Evolutionary conservation across 805 yeast genomes (phyloP), one percentile per base, ranked within the genome.

Genomic region (Blastobotrys attinorum): DNA sequence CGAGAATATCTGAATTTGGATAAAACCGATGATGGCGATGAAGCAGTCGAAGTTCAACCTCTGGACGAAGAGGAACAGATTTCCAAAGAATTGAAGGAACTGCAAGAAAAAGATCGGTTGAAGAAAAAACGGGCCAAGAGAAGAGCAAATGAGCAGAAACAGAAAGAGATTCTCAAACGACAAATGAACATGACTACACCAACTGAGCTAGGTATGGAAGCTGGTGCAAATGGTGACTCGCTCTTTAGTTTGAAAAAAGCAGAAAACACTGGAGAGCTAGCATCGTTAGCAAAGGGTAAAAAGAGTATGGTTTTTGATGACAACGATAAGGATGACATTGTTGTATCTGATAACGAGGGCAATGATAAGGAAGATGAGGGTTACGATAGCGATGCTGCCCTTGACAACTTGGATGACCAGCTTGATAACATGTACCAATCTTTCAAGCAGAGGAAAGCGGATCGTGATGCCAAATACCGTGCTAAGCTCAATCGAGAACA

Each of bases 171-270:
- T 39, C 71, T 75, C 39, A 77, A 97, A 68, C 81, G 87, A 84
- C 97, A 92, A 67, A 81, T 92, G 90, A 86, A 85, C 63, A 89
- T 92, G 96, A 70, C 84, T 46, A 85, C 96, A 4, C 96, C 95
- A 58, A 77, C 75, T 68, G 95, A 88, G 58, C 79, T 92, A 50
- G 97, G 97, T 74, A 71, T 86, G 43, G 98, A 92, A 60, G 96
- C 96, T 15, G 90, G 86, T 15, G 70, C 77, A 47, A 13, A 15
- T 7, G 96, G 92, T 31, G 72, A 82, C 44, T 75, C 89, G 1
- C 68, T 87, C 46, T 92, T 92, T 69, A 86, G 81, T 58, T 71
- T 92, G 60, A 82, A 79, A 57, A 66, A 75, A n/a, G 96, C 96
- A 3, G 85, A 85, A 62, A 83, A 83, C 63, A 80, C 95, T 2